phyloP scores from a whole-genome alignment of 1,139 yeast species.

The Geotrichum aggregatum region DNA sequence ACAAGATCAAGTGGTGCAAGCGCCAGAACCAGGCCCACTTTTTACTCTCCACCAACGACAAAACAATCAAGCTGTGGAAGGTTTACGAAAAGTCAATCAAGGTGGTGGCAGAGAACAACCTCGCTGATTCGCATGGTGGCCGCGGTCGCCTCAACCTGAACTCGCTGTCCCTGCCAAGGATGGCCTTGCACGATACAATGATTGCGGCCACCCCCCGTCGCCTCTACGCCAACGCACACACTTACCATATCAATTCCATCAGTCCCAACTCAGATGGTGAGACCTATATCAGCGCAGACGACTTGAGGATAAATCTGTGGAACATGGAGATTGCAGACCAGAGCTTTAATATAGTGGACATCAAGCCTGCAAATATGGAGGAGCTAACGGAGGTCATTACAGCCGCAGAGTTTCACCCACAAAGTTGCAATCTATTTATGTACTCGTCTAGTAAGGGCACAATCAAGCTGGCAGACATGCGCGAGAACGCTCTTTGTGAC shows the following conservation, averaged over 20 bases:
- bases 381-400: slow-evolving; percentile 97
- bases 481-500: slow-evolving; percentile 92
- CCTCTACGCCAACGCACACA: slow-evolving; percentile 92
- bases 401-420: slow-evolving; percentile 95
- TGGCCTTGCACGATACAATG: slow-evolving; percentile 87
- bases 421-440: slow-evolving; percentile 88
- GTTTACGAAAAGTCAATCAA: slow-evolving; percentile 86
- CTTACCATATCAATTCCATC: slow-evolving; percentile 94
- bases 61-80: slow-evolving; percentile 96
- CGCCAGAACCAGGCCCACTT: slow-evolving; percentile 85
- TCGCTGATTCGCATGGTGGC: slow-evolving; percentile 44
- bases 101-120: slow-evolving; percentile 85
- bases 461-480: slow-evolving; percentile 92
- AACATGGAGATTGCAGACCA: slow-evolving; percentile 91
- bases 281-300: slow-evolving; percentile 90
- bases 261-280: slow-evolving; percentile 94
- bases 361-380: slow-evolving; percentile 97
- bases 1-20: slow-evolving; percentile 93
- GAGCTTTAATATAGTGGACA: slow-evolving; percentile 90
- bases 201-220: slow-evolving; percentile 92
- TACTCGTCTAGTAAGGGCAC: slow-evolving; percentile 96
- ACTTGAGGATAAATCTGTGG: slow-evolving; percentile 92
- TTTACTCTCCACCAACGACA: slow-evolving; percentile 86
- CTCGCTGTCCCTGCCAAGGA: slow-evolving; percentile 70
- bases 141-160: slow-evolving; percentile 32